Evolutionary conservation across 148 eudicot species (phyloP).

Genomic region (Cornus suecica): DNA sequence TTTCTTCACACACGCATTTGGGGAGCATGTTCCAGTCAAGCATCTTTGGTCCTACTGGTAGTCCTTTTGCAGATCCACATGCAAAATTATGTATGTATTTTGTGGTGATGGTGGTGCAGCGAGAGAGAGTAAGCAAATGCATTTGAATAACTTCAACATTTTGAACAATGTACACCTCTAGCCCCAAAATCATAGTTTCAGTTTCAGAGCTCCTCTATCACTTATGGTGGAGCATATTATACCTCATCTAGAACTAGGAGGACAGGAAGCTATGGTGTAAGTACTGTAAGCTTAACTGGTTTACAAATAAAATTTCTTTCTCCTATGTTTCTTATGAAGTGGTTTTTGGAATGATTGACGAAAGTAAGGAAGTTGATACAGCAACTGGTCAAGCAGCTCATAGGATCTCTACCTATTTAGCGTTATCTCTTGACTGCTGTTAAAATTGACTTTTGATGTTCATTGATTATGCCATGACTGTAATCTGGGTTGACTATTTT

Average conservation of each 20-base stretch:
- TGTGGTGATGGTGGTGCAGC: constrained; percentile 35
- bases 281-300: constrained; percentile 20
- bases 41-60: constrained; percentile 27
- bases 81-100: too few species aligned
- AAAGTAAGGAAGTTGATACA: constrained; percentile 86
- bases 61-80: constrained; percentile 8
- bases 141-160: constrained; percentile 29
- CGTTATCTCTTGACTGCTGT: neutral
- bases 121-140: constrained; percentile 36
- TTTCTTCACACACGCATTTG: constrained; percentile 64
- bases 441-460: neutral
- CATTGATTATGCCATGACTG: neutral
- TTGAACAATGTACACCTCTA: constrained; percentile 22
- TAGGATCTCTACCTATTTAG: constrained; percentile 38
- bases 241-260: constrained; percentile 52
- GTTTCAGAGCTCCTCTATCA: constrained; percentile 60
- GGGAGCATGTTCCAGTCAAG: constrained; percentile 50
- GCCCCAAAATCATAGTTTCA: constrained; percentile 46
- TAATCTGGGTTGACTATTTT: neutral
- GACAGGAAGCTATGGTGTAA: constrained; percentile 71
- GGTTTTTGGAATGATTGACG: constrained; percentile 43
- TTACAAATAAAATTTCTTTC: neutral
- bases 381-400: constrained; percentile 79
- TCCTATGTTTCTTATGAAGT: neutral
- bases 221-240: constrained; percentile 72